Conservation (phyloP, 108 stramenopile species). For the Discostella pseudostelligera region DNA sequence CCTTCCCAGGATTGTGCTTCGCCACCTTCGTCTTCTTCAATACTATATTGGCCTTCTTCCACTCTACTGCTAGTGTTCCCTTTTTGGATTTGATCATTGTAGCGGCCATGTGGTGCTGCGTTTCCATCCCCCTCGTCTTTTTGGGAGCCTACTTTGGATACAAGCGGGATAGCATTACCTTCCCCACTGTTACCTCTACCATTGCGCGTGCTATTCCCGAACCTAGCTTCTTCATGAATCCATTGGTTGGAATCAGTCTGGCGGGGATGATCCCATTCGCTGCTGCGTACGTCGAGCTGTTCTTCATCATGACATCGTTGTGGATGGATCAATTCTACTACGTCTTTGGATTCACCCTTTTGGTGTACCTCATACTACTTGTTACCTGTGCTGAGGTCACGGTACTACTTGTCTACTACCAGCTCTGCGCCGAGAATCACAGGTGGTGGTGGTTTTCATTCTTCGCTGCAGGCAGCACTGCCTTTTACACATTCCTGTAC, state of each 20-base stretch:
- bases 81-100: slow-evolving; percentile 91
- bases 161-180: slow-evolving; percentile 85
- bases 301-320: slow-evolving; percentile 97
- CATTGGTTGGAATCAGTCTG: slow-evolving; percentile 70
- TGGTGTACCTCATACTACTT: slow-evolving; percentile 93
- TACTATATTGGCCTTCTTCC: slow-evolving; percentile 82
- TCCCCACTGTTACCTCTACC: slow-evolving; percentile 87
- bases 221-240: slow-evolving; percentile 76
- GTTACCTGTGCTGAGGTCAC: slow-evolving; percentile 96
- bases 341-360: slow-evolving; percentile 97
- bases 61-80: slow-evolving; percentile 92
- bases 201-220: slow-evolving; percentile 93
- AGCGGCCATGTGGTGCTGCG: slow-evolving; percentile 97
- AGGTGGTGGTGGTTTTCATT: slow-evolving; percentile 99
- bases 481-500: slow-evolving; percentile 92
- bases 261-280: slow-evolving; percentile 97
- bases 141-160: slow-evolving; percentile 99
- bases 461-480: slow-evolving; percentile 90
- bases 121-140: slow-evolving; percentile 96
- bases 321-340: slow-evolving; percentile 99
- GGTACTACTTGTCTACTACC: slow-evolving; percentile 96
- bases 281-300: slow-evolving; percentile 97
- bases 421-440: slow-evolving; percentile 97
- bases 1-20: slow-evolving; percentile 90
- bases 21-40: slow-evolving; percentile 87